Evolutionary conservation across 1,139 yeast genomes (phyloP), one percentile per base, ranked within the genome.

Genomic region (Saccharomyces hybrid): DNA sequence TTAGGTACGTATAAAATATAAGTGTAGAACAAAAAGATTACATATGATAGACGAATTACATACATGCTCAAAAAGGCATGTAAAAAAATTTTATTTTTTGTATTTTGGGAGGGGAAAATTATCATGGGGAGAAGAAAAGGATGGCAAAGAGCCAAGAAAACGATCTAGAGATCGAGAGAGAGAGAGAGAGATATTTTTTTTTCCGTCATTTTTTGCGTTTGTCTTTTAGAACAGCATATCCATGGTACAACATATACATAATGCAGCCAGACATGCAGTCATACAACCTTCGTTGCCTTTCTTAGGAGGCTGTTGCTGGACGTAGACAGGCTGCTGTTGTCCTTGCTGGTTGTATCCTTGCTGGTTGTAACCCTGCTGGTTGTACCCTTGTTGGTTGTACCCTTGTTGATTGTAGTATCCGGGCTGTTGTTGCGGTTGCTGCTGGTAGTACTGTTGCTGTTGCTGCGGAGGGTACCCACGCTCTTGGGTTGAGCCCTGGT

Each of bases 211-310:
- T n/a, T 47, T 47, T 44, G 9, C 23, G 28, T 47, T 26, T 47
- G 23, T 46, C 28, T 25, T 38, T 64, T 74, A 84, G 68, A 84
- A 82, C 32, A 85, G 63, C 65, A 84, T 80, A 66, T 85, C 90
- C 62, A 85, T 73, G 5, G 90, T 82, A 71, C 88, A 84, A 68
- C 93, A 85, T 60, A 84, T 64, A 80, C 91, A 85, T 70, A 84
- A 61, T 9, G 88, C 89, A 29, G 84, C 89, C 62, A 84, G 74
- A 73, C 90, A 85, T 4, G 82, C 90, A 71, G 82, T 76, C 64
- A 84, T 76, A 70, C 89, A 84, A 55, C 77, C 80, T 23, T 66
- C 65, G 56, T 72, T 71, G 50, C 74, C 76, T 47, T 68, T 68
- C 26, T 71, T 71, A 29, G 71, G 73, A 3, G 75, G 77, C 54